Conservation (phyloP, 2,329 filamentous ascomycete species). For the Verticillium albo-atrum region DNA sequence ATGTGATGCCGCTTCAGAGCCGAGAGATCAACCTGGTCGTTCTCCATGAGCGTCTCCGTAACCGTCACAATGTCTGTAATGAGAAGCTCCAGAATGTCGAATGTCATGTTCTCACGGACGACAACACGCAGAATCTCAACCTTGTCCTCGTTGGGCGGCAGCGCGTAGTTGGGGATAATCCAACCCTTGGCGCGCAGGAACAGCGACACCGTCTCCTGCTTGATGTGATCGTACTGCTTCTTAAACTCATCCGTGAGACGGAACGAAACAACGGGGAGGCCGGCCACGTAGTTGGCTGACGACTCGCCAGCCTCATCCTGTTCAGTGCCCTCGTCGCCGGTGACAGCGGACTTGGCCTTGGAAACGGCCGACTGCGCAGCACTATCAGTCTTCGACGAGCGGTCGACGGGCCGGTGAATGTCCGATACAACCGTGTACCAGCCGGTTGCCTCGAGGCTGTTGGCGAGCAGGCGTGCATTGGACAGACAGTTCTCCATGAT, state of each 20-base stretch:
- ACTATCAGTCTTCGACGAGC: constrained; percentile 29
- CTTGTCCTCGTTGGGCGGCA: constrained; percentile 57
- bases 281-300: constrained; percentile 57
- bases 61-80: constrained; percentile 56
- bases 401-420: constrained; percentile 55
- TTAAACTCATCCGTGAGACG: constrained; percentile 57
- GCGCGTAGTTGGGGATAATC: constrained; percentile 67
- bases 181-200: constrained; percentile 63
- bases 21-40: constrained; percentile 13
- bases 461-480: constrained; percentile 60
- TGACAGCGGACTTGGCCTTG: constrained; percentile 33
- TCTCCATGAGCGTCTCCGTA: constrained; percentile 54
- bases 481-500: constrained; percentile 64
- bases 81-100: constrained; percentile 62
- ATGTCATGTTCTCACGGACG: constrained; percentile 61
- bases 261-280: constrained; percentile 66
- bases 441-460: constrained; percentile 58
- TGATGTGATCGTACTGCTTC: constrained; percentile 55
- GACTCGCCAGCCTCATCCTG: constrained; percentile 32
- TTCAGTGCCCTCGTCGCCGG: constrained; percentile 22
- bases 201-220: constrained; percentile 59
- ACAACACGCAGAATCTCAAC: constrained; percentile 66
- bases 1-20: constrained; percentile 8
- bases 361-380: constrained; percentile 21
- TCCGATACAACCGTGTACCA: constrained; percentile 64